Base-by-base conservation (phyloP, 2,329 filamentous ascomycete genomes). In the Ilyonectria destructans region DNA sequence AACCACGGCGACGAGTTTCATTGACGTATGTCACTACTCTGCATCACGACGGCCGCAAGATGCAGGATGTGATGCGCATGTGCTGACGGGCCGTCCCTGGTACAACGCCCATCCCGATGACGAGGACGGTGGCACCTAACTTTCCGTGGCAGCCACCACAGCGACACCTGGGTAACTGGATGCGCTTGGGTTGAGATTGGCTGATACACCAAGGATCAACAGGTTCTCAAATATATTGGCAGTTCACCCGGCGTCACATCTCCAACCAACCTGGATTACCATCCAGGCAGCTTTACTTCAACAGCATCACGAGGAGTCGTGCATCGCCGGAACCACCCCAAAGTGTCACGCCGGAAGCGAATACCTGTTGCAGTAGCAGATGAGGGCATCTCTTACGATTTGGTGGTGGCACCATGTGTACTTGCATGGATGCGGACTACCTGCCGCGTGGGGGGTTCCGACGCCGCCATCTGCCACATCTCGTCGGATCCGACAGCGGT, bases 381-480 rank as follows among this genome's bases (percentile, higher is more conserved):
- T 15, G 40, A 67, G n/a, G 26, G 33, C 26, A 17, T 49, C 52
- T 65, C 58, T 52, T 57, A 58, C 62, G 52, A 69, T 31, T 12
- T 8, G 33, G 40, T 46, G 46, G 59, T 56, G 56, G 51, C 52
- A 62, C 67, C 55, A 65, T 59, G 62, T 49, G 65, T 45, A 48
- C 15, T 57, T 46, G 45, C 40, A 49, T 58, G 33, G 35, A 62
- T 59, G 45, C 29, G 37, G 19, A 40, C 40, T 17, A 15, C 48
- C 51, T 66, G n/a, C 59, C 51, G 57, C 57, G 65, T 69, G 70
- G 65, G 65, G 65, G 65, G 26, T 33, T 62, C 23, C 37, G 31
- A 29, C 37, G 51, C 29, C 19, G 51, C 9, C 51, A 29, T 45
- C 60, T 57, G 23, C 26, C 51, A 45, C 51, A 29, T 49, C 51